Conservation (phyloP, 2,329 filamentous ascomycete genomes). For the Fusarium decemcellulare region DNA sequence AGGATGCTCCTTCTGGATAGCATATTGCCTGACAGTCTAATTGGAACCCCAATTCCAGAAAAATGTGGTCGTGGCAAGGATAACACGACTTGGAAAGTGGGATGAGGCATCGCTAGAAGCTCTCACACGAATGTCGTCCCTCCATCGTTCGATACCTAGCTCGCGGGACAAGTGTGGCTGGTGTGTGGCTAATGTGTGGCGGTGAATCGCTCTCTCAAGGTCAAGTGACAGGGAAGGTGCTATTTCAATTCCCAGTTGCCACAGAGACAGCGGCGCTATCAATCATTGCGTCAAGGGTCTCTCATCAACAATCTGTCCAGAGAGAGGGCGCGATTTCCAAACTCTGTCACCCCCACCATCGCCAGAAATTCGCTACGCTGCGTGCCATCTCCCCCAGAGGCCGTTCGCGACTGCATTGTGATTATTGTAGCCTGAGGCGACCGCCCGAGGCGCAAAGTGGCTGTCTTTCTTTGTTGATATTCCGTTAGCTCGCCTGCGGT, state of each 20-base stretch:
- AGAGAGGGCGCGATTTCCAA: slow-evolving; percentile 33
- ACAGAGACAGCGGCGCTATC: slow-evolving; percentile 57
- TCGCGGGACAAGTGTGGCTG: slow-evolving; percentile 30
- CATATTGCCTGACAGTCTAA: slow-evolving; percentile 40
- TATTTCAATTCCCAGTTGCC: slow-evolving; percentile 51
- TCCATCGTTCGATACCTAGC: slow-evolving; percentile 45
- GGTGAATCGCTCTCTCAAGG: slow-evolving; percentile 20
- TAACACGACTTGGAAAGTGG: slow-evolving; percentile 20
- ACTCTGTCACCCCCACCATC: slow-evolving; percentile 40
- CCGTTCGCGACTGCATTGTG: slow-evolving; percentile 12
- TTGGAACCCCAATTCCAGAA: slow-evolving; percentile 5
- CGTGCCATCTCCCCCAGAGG: not conserved
- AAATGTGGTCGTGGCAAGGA: slow-evolving; percentile 18
- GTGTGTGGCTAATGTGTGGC: slow-evolving; percentile 28
- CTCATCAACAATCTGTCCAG: slow-evolving; percentile 46
- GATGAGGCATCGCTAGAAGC: slow-evolving; percentile 28
- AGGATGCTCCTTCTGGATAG: slow-evolving; percentile 45
- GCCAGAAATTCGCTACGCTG: slow-evolving; percentile 17
- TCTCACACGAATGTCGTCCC: slow-evolving; percentile 29
- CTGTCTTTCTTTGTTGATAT: slow-evolving; percentile 33
- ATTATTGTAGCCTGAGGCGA: not conserved
- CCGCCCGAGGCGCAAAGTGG: slow-evolving; percentile 3
- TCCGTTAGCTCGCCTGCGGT: slow-evolving; percentile 15
- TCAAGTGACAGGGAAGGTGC: slow-evolving; percentile 43
- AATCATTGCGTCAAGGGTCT: slow-evolving; percentile 52